A percentile compares a stretch with the other conserved stretches of the same genome.
phyloP scores from a whole-genome alignment of 2,329 filamentous ascomycete genomes.

The Talaromyces pinophilus region DNA sequence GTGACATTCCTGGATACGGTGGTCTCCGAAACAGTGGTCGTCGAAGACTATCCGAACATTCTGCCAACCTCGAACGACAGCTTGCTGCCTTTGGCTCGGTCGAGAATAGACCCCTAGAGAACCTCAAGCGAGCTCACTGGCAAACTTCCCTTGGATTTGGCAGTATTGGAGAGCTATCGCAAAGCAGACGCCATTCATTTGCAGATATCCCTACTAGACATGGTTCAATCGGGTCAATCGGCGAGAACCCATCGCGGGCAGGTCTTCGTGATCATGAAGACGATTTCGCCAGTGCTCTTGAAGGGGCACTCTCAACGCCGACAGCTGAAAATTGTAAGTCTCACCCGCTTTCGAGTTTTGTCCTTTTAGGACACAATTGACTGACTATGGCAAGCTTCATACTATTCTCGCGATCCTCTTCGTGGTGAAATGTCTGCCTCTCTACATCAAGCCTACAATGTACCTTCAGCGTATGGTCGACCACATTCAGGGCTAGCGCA shows the following conservation, averaged over 20 bases:
- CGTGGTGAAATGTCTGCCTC: constrained; percentile 39
- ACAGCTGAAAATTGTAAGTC: constrained; percentile 48
- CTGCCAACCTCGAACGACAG: constrained; percentile 44
- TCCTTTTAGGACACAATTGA: not conserved
- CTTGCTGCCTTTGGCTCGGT: constrained; percentile 38
- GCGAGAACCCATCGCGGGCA: constrained; percentile 34
- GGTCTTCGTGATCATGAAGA: constrained; percentile 41
- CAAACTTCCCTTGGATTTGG: constrained; percentile 54
- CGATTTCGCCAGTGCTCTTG: constrained; percentile 38
- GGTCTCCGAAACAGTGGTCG: constrained; percentile 40
- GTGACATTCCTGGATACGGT: constrained; percentile 41
- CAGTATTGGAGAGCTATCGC: constrained; percentile 47
- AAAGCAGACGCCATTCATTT: constrained; percentile 55
- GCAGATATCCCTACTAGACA: constrained; percentile 53
- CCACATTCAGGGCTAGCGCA: constrained; percentile 40
- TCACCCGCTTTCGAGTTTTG: not conserved
- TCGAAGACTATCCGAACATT: constrained; percentile 50
- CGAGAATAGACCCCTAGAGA: constrained; percentile 49
- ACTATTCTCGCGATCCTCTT: constrained; percentile 45
- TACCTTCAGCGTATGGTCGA: constrained; percentile 42
- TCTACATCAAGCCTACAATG: constrained; percentile 43
- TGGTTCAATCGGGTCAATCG: constrained; percentile 44
- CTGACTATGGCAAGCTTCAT: constrained; percentile 38
- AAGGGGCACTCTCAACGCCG: constrained; percentile 39
- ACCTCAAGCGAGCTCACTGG: constrained; percentile 52